Percentiles rank a stretch among this genome's conserved stretches.
Conservation (phyloP, 768 basidiomycete species). For the Cyclocybe cylindracea region DNA sequence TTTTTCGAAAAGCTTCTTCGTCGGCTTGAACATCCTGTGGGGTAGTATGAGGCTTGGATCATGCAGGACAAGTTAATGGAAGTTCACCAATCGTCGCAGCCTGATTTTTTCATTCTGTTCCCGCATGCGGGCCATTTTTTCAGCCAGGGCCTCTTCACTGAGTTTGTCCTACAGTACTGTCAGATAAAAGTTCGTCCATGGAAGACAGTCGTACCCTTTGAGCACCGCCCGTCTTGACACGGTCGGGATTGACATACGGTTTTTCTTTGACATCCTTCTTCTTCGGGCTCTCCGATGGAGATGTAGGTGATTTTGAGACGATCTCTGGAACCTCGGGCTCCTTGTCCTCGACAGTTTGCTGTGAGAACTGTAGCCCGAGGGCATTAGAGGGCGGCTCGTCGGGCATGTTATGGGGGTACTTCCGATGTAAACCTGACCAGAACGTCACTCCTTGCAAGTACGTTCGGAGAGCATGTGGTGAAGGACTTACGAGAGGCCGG, state of each 20-base stretch:
- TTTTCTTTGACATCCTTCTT: conserved; percentile 55
- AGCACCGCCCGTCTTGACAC: conserved; percentile 79
- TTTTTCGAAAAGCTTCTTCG: conserved; percentile 75
- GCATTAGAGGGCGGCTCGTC: conserved; percentile 46
- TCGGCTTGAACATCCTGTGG: conserved; percentile 78
- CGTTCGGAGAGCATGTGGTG: neutral
- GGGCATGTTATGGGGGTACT: conserved; percentile 32
- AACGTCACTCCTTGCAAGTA: neutral
- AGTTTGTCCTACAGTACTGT: conserved; percentile 57
- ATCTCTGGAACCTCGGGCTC: conserved; percentile 4
- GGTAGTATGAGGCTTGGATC: conserved; percentile 8
- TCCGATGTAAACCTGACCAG: neutral
- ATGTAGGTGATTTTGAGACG: conserved; percentile 3
- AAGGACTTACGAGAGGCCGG: too few species aligned
- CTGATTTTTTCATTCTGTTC: conserved; percentile 80
- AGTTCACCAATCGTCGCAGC: conserved; percentile 59
- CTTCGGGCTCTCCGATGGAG: conserved; percentile 16
- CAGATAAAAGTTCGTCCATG: neutral
- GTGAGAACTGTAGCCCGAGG: conserved; percentile 71
- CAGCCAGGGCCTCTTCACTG: conserved; percentile 64
- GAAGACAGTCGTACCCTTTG: conserved; percentile 54
- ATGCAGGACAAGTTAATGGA: neutral
- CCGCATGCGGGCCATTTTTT: conserved; percentile 69
- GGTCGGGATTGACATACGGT: conserved; percentile 81
- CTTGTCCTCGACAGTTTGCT: conserved; percentile 17